Base-by-base conservation (phyloP, 2,329 filamentous ascomycete species). In the Trichoderma oligosporum region DNA sequence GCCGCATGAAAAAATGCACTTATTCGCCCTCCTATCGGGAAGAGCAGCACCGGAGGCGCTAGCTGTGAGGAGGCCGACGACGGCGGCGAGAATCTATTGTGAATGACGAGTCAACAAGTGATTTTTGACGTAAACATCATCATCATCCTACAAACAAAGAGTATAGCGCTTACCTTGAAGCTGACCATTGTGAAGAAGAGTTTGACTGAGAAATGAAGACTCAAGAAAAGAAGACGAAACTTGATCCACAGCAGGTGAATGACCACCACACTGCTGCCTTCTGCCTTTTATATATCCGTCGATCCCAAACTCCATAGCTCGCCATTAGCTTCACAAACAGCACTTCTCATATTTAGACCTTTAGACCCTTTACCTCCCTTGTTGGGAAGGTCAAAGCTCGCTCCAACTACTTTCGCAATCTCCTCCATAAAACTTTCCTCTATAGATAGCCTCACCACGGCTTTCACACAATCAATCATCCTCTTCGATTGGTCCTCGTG, bases 1-100 rank as follows among this genome's bases (percentile, higher is more conserved):
- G 4, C 57, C 57, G 41, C 57, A 59, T 8, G 57, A 55, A 44
- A 49, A 59, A 29, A 59, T 51, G 14, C 57, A 59, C 7, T 25
- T 8, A 11, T 18, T 22, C 3, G 57, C 57, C 6, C 49, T 35
- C 47, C 44, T 45, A 5, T 59, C 57, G 11, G 47, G 31, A 12
- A 49, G 24, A 4, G 57, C 49, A 12, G 48, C 57, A 27, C 42
- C 57, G 18, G 57, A 55, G 36, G 38, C 57, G 29, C 35, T 59
- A 31, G 39, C 47, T 12, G 31, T 38, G 25, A 59, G 33, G 47
- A 51, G 44, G 49, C 57, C 49, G 57, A 44, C 16, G 31, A 42
- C 44, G 35, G 49, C 49, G 44, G 57, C 51, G 38, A 55, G 7
- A 31, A 55, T 33, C 49, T 58, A 41, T 46, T 7, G 29, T 35